Percentiles rank a stretch among this genome's conserved stretches.
Conservation (phyloP, 331 rosid genomes). For the Quercus phellos region DNA sequence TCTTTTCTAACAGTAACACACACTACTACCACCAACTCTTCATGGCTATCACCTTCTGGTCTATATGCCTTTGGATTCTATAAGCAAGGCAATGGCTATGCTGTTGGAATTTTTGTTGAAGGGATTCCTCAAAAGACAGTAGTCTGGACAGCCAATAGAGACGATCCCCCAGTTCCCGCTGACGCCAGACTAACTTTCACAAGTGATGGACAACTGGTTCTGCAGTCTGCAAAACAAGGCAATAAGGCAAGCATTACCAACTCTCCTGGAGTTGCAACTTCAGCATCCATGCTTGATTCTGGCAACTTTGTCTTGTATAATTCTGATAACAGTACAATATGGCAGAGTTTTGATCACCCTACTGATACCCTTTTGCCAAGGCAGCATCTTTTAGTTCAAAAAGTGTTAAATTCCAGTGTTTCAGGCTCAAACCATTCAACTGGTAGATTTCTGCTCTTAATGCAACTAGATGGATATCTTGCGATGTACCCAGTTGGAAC, state of each 20-base stretch:
- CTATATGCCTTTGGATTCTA: slow-evolving; percentile 55
- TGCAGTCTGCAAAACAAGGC: slow-evolving; percentile 11
- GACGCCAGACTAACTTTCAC: slow-evolving; percentile 32
- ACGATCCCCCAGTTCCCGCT: slow-evolving; percentile 27
- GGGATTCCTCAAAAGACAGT: slow-evolving; percentile 3
- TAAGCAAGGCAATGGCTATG: slow-evolving; percentile 28
- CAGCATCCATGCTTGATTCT: too few relatives aligned
- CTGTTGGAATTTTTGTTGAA: slow-evolving; percentile 32
- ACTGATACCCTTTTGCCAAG: slow-evolving; percentile 38
- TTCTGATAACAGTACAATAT: too few relatives aligned
- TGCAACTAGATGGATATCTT: slow-evolving; percentile 25
- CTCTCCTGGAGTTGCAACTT: slow-evolving; percentile 14
- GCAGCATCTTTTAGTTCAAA: slow-evolving; percentile 21
- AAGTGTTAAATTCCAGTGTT: slow-evolving; percentile 20
- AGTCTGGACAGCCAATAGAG: slow-evolving; percentile 45
- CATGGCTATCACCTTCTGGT: slow-evolving; percentile 43
- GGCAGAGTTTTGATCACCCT: slow-evolving; percentile 35
- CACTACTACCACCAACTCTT: neutral
- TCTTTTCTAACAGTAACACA: slow-evolving; percentile 3
- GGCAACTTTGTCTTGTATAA: too few relatives aligned
- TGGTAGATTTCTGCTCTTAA: slow-evolving; percentile 20
- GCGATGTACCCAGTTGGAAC: slow-evolving; percentile 20
- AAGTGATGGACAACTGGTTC: slow-evolving; percentile 21
- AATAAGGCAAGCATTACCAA: neutral
- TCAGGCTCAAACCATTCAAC: slow-evolving; percentile 17